A percentile compares a stretch with the other conserved stretches of the same genome.
Conservation (phyloP, 306 rosid genomes). For the Castanea mollissima region DNA sequence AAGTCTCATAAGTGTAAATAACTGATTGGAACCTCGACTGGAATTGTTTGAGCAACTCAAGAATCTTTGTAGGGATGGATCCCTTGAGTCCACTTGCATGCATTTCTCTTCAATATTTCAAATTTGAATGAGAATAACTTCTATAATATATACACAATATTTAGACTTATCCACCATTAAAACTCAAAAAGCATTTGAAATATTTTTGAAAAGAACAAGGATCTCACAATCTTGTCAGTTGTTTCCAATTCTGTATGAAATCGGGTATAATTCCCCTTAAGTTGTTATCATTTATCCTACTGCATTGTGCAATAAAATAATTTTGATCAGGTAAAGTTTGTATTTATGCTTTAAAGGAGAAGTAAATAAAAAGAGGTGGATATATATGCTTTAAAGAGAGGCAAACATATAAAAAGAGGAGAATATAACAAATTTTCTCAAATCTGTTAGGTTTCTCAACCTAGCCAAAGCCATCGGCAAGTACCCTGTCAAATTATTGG, state of each 20-base stretch:
- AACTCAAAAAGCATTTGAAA: slow-evolving; percentile 1
- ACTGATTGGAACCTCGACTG: no score
- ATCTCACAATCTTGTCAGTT: slow-evolving; percentile 47
- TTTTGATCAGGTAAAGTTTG: slow-evolving; percentile 1
- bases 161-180: not conserved
- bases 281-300: slow-evolving; percentile 75
- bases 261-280: slow-evolving; percentile 61
- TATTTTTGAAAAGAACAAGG: slow-evolving; percentile 4
- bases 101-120: slow-evolving; percentile 59
- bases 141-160: not conserved
- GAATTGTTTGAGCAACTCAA: no score
- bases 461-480: slow-evolving; percentile 54
- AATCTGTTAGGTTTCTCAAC: slow-evolving; percentile 52
- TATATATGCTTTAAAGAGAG: slow-evolving; percentile 7
- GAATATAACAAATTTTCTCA: slow-evolving; percentile 42
- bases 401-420: not conserved
- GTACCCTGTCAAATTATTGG: slow-evolving; percentile 67
- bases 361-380: not conserved
- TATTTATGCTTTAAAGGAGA: not conserved
- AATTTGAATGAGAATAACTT: slow-evolving; percentile 18
- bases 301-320: slow-evolving; percentile 40
- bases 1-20: no score
- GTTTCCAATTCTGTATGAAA: no score
- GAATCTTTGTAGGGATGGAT: slow-evolving; percentile 62
- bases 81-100: slow-evolving; percentile 90